phyloP scores from a whole-genome alignment of 306 rosid species.

The Inga laurina region DNA sequence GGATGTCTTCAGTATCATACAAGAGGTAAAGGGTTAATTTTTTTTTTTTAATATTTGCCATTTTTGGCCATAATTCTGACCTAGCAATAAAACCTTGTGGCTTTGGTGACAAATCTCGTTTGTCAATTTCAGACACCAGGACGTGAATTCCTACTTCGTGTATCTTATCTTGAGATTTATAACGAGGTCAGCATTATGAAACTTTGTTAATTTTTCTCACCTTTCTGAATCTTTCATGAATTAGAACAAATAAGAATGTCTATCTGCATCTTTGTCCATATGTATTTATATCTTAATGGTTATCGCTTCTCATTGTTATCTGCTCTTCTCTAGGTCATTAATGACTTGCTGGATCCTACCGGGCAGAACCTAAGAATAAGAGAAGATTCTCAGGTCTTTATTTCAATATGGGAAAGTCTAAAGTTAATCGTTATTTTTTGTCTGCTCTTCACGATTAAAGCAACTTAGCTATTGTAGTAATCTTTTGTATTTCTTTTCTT shows the following conservation, averaged over 20 bases:
- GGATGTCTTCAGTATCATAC: constrained; percentile 87
- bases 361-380: constrained; percentile 85
- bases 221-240: neutral
- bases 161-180: constrained; percentile 87
- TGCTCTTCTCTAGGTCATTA: constrained; percentile 67
- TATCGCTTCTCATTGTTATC: constrained; percentile 6
- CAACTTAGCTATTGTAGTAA: constrained; percentile 5
- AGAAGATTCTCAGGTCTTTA: constrained; percentile 84
- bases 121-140: constrained; percentile 67
- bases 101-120: constrained; percentile 25
- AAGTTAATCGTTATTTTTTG: constrained; percentile 16
- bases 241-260: neutral
- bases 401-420: constrained; percentile 23
- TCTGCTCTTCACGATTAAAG: constrained; percentile 5
- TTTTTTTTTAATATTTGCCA: neutral
- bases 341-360: constrained; percentile 76
- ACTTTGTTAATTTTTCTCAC: neutral
- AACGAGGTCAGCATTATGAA: constrained; percentile 69
- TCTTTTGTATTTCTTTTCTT: constrained; percentile 2
- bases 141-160: constrained; percentile 83
- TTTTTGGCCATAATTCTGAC: neutral
- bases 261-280: constrained; percentile 4
- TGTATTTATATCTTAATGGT: neutral
- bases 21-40: constrained; percentile 58
- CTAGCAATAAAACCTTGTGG: neutral